A percentile compares a stretch with the other conserved stretches of the same genome.
These are phyloP conservation scores for Coniochaeta prunicola DNA, from an alignment of 2,329 filamentous ascomycete species.

Conservation along the genomic window DNA sequence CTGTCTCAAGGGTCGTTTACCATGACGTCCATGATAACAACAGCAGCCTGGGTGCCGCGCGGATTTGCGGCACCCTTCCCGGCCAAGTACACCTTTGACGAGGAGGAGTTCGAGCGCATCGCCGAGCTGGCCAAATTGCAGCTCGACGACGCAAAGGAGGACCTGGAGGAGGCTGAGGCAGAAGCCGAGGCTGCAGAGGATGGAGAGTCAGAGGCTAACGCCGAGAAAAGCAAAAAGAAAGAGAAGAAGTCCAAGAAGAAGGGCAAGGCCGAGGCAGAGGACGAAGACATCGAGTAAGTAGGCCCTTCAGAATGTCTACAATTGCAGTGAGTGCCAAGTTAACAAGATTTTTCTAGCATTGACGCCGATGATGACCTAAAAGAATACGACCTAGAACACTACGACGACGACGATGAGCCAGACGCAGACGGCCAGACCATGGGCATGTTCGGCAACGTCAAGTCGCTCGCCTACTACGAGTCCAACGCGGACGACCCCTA, in stretches of 20 bases:
- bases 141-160: constrained; percentile 86
- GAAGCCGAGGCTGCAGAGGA: constrained; percentile 16
- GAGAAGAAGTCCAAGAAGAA: constrained; percentile 19
- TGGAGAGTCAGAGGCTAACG: constrained; percentile 18
- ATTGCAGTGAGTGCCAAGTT: not conserved
- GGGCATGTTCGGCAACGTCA: constrained; percentile 93
- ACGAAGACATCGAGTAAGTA: constrained; percentile 31
- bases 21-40: constrained; percentile 64
- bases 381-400: constrained; percentile 94
- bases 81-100: constrained; percentile 67
- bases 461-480: constrained; percentile 87
- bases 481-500: constrained; percentile 95
- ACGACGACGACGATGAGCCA: constrained; percentile 76
- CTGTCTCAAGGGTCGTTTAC: not conserved
- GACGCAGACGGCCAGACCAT: constrained; percentile 57
- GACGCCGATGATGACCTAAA: constrained; percentile 78
- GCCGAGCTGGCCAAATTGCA: constrained; percentile 68
- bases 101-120: constrained; percentile 69
- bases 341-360: constrained; percentile 26
- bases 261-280: constrained; percentile 26
- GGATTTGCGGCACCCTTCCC: constrained; percentile 72
- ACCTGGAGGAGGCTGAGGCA: constrained; percentile 62
- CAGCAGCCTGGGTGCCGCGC: constrained; percentile 68
- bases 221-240: constrained; percentile 17
- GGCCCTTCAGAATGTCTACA: not conserved